Evolutionary conservation across 1,284 basidiomycete genomes (phyloP).

Genomic region (Cutaneotrichosporon spelunceum): DNA sequence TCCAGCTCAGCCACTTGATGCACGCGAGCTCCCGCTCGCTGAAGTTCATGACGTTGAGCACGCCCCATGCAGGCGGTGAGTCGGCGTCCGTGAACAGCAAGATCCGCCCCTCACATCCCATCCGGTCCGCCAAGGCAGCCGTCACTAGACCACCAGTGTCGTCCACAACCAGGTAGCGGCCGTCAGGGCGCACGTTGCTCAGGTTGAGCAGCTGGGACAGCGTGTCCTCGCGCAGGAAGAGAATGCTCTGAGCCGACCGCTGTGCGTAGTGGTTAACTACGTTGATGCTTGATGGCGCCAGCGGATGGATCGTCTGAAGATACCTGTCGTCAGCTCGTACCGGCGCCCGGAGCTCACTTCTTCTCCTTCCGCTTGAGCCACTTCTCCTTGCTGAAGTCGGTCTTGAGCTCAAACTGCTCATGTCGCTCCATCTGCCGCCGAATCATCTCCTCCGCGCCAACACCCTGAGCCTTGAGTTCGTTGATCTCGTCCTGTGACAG

Average conservation of each 20-base stretch:
- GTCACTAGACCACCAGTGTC: constrained; percentile 89
- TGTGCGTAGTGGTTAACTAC: constrained; percentile 70
- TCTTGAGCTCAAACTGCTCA: constrained; percentile 83
- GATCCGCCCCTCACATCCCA: constrained; percentile 79
- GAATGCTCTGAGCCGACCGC: constrained; percentile 75
- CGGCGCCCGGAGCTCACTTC: constrained; percentile 60
- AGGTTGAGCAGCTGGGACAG: constrained; percentile 82
- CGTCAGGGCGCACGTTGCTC: constrained; percentile 79
- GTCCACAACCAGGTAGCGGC: constrained; percentile 84
- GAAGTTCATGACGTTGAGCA: constrained; percentile 83
- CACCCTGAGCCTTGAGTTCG: constrained; percentile 55
- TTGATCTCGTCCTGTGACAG: constrained; percentile 77
- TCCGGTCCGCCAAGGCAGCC: constrained; percentile 74
- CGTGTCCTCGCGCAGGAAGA: constrained; percentile 81
- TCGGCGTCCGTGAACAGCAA: constrained; percentile 86
- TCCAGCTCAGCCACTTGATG: constrained; percentile 81
- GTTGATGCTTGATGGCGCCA: constrained; percentile 83
- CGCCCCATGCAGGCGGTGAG: constrained; percentile 86
- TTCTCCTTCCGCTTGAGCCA: constrained; percentile 92
- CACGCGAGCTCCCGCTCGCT: constrained; percentile 60
- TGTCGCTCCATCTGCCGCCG: constrained; percentile 86
- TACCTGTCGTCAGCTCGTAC: constrained; percentile 59
- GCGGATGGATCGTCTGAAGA: constrained; percentile 79
- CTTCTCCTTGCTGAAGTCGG: constrained; percentile 95
- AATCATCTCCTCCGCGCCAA: constrained; percentile 74